Conservation (phyloP, 345 rosid species). For the Angophora floribunda region DNA sequence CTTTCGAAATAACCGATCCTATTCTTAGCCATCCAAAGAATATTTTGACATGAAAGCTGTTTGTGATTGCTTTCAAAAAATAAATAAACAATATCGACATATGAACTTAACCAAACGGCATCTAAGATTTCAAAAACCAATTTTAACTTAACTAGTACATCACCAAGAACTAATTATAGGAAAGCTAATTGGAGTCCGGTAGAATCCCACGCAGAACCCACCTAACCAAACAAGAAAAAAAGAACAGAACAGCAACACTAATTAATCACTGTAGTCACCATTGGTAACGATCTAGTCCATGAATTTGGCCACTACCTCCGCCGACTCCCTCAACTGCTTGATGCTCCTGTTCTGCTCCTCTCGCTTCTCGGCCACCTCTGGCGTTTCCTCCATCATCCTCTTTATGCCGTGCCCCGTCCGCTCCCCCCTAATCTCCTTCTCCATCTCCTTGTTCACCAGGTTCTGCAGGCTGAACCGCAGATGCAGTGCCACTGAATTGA, state of each 20-base stretch:
- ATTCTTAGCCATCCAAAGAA: background rate
- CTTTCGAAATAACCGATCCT: background rate
- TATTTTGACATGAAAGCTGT: background rate
- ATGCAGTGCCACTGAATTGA: slow-evolving; percentile 12
- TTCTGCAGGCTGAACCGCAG: background rate
- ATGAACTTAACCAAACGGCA: background rate
- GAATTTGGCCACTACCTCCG: slow-evolving; percentile 1
- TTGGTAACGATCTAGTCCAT: background rate
- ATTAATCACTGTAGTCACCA: background rate
- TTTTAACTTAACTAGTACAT: background rate
- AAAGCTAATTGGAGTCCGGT: no score
- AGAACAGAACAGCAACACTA: no score
- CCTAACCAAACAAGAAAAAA: no score
- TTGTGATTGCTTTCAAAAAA: background rate
- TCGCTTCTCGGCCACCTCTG: slow-evolving; percentile 5
- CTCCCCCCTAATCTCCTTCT: background rate
- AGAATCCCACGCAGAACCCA: no score
- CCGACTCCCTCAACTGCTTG: slow-evolving; percentile 5
- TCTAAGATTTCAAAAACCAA: fast-evolving
- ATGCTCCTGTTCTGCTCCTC: slow-evolving; percentile 12
- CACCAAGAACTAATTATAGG: no score
- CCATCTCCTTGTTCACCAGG: slow-evolving; percentile 9
- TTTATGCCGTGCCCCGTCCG: slow-evolving; percentile 1
- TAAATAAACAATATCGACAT: background rate
- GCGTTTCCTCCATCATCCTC: slow-evolving; percentile 18